Base-by-base conservation (phyloP, 2,329 filamentous ascomycete genomes). In the Trichoderma lentiforme region DNA sequence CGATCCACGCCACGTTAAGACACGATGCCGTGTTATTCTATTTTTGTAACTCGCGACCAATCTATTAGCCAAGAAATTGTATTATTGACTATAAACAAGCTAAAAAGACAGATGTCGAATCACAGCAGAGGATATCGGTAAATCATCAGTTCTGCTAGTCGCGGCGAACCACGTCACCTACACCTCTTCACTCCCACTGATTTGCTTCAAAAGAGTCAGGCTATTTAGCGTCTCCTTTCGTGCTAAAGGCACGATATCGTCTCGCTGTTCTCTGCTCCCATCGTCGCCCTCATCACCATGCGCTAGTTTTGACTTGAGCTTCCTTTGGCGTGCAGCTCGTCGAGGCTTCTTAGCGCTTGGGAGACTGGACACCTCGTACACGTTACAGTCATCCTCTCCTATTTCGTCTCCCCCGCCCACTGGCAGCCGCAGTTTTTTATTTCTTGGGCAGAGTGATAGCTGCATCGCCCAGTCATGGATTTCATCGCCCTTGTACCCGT, bases 401-500 rank as follows among this genome's bases (percentile, higher is more conserved):
- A n/a, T 2, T 9, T 21, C 43, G 8, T 21, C n/a, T 51, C 43
- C n/a, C 9, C 15, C 9, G 9, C 3, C 43, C 3, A 12, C 43
- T 21, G 43, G n/a, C n/a, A 21, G 43, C 4, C n/a, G 43, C n/a
- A 12, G n/a, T 5, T 21, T 51, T 5, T 51, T 51, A 6, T 51
- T 21, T 21, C 4, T 51, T 12, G 43, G n/a, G 3, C 43, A 51
- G 8, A 14, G 28, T 6, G 58, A 30, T 53, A 1, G 14, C 4
- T 64, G 58, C 11, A 70, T 36, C 47, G 39, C n/a, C 68, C 58
- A 71, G 21, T 64, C 71, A 4, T 28, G 26, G 8, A 71, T 73
- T 9, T 67, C 70, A 47, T 77, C 76, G 28, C 74, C 70, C 21
- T 72, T 74, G 63, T 76, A 77, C 6, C 74, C 74, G 14, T 77